Evolutionary conservation across 2,329 filamentous ascomycete species (phyloP).

Genomic region (Lecanoromycetidae sp.): DNA sequence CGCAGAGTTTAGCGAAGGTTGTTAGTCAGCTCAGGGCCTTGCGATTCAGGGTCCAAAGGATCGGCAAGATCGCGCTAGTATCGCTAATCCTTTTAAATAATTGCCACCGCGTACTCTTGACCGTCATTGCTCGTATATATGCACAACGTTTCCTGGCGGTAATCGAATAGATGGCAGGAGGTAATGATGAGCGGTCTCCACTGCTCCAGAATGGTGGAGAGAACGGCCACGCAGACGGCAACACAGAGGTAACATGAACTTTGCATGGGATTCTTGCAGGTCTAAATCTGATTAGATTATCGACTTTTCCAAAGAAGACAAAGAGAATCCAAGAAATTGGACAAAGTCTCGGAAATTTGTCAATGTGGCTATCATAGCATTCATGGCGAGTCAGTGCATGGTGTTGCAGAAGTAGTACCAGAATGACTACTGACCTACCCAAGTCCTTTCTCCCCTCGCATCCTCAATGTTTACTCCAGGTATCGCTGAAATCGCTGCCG

Average conservation of each 20-base stretch:
- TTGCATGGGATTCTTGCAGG: background rate
- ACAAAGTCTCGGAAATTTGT: conserved; percentile 32
- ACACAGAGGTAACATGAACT: background rate
- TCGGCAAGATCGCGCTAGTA: too few species aligned
- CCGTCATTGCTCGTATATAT: too few species aligned
- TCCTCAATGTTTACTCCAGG: conserved; percentile 42
- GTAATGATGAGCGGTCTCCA: conserved; percentile 6
- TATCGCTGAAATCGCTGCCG: conserved; percentile 38
- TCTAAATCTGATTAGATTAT: conserved; percentile 11
- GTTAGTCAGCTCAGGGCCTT: too few species aligned
- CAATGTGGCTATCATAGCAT: conserved; percentile 39
- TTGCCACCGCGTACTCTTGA: too few species aligned
- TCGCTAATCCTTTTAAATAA: too few species aligned
- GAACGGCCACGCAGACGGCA: background rate
- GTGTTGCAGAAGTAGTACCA: background rate
- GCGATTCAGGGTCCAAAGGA: too few species aligned
- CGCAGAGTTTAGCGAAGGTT: too few species aligned
- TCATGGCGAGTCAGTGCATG: conserved; percentile 33
- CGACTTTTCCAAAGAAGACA: conserved; percentile 29
- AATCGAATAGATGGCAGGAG: conserved; percentile 1
- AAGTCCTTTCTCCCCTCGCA: conserved; percentile 36
- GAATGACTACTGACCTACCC: background rate
- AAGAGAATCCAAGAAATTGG: conserved; percentile 38
- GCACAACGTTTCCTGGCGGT: too few species aligned
- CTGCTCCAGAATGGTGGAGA: conserved; percentile 4